Base-by-base conservation (phyloP, 306 rosid genomes). In the Acacia acuminata region DNA sequence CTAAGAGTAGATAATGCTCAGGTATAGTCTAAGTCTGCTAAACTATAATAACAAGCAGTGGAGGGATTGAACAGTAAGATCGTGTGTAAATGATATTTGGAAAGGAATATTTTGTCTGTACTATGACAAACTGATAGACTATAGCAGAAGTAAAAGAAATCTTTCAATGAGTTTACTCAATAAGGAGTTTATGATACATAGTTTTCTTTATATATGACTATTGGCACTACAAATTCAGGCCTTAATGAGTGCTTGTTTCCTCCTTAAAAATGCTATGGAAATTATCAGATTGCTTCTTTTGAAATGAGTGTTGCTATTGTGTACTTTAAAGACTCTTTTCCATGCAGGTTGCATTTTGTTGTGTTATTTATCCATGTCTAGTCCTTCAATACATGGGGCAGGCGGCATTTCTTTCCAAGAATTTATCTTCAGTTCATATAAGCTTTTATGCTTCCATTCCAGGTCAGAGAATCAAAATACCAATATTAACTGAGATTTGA, bases 361-460 rank as follows among this genome's bases (percentile, higher is more conserved):
- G 84, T 81, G 72, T 94, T 74, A 81, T 92, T 72, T 94, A 88
- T 84, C 97, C 98, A 53, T 92, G 93, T 84, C 85, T 94, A 74
- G 79, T 92, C 83, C 90, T 94, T 85, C 97, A 94, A 79, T 94
- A 92, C 90, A 89, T 92, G 98, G 98, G 97, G 38, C 98, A 94
- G 88, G 96, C 98, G 83, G 97, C 94, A 63, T 94, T 91, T 85
- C 91, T 92, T 76, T 87, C 97, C 64, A 92, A 89, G 92, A 94
- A 94, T 85, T 77, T 90, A 75, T 88, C 94, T 63, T 88, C 90
- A 63, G 87, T 77, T 51, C 90, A 89, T 81, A 83, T 77, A 83
- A 91, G 97, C 90, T 94, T 94, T 82, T 94, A 91, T 86, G 94
- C 97, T 85, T 94, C 98, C 80, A 79, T 94, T 84, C 98, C 96